Evolutionary conservation across 2,329 filamentous ascomycete species (phyloP), one percentile per base, ranked within the genome.

Genomic region (Trematosphaeria pertusa): DNA sequence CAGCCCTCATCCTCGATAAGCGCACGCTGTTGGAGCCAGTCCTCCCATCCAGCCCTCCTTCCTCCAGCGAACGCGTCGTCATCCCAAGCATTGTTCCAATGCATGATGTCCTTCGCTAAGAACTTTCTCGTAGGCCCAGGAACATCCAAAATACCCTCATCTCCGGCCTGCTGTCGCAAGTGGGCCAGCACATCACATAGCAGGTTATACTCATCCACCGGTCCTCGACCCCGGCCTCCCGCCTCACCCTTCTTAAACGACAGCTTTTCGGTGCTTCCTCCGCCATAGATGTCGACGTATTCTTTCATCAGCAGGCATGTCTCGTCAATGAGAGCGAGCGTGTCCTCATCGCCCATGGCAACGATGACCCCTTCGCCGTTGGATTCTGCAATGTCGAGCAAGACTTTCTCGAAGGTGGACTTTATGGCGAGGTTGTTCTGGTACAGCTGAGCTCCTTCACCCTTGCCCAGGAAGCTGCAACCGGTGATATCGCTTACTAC

Each of bases 61-160:
- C 46, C 52, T 20, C 37, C 31, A 2, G 53, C 52, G 45, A 56
- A 56, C 2, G 53, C 49, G 46, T 54, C 50, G 17, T 58, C 46
- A 18, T 17, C 47, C 39, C 43, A 56, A n/a, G 47, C 30, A 26
- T 56, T 33, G 30, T 58, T 58, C 37, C 36, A 45, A 24, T 30
- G 17, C 53, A 56, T 54, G 22, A 54, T 56, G 22, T 58, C 52
- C 41, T 54, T 56, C 8, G 54, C 52, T 26, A 58, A 18, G 20
- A 58, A 58, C 30, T 58, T 59, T 3, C 45, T 21, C 37, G 37
- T 41, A 18, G 36, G 39, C 3, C 50, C 56, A 4, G 50, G 54
- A 15, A 56, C 38, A 21, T 53, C 43, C 5, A 18, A 5, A 7
- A 51, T 15, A 1, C 52, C 56, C 17, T 55, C 43, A 12, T 46